These are phyloP conservation scores for Saccharum hybrid DNA, from an alignment of 202 grass and related monocot species.

Conservation along the genomic window DNA sequence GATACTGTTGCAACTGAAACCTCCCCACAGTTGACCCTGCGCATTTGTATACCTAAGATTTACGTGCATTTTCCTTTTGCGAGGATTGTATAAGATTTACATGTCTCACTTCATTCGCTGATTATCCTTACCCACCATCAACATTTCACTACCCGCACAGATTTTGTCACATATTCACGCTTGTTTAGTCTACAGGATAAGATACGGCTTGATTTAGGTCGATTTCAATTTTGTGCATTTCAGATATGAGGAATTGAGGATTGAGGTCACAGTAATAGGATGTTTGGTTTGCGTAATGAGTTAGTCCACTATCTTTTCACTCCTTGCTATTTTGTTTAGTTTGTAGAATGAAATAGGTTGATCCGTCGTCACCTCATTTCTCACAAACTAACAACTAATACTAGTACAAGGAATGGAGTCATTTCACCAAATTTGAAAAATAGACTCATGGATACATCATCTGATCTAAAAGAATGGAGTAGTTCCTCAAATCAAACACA, in stretches of 20 bases:
- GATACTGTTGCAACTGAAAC: constrained; percentile 11
- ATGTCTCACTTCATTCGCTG: background rate
- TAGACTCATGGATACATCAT: too few species aligned
- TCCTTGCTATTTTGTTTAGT: too few species aligned
- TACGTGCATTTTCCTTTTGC: background rate
- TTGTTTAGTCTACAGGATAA: constrained; percentile 40
- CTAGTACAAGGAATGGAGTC: too few species aligned
- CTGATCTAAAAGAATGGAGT: too few species aligned
- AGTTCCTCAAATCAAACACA: too few species aligned
- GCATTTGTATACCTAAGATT: background rate
- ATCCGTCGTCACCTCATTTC: too few species aligned
- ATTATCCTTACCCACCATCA: background rate
- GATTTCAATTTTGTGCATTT: background rate
- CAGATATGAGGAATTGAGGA: background rate
- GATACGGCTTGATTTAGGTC: constrained; percentile 20
- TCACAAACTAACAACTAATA: too few species aligned
- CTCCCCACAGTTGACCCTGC: background rate
- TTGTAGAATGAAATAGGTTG: too few species aligned
- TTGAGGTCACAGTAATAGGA: background rate
- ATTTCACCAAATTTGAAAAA: too few species aligned
- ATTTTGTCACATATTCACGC: constrained; percentile 7
- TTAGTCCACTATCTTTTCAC: too few species aligned
- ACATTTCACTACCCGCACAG: background rate
- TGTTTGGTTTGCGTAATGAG: too few species aligned
- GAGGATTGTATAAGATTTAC: background rate